These are phyloP conservation scores for Paspalum notatum DNA, from an alignment of 176 grass and related monocot genomes.

Conservation along the genomic window DNA sequence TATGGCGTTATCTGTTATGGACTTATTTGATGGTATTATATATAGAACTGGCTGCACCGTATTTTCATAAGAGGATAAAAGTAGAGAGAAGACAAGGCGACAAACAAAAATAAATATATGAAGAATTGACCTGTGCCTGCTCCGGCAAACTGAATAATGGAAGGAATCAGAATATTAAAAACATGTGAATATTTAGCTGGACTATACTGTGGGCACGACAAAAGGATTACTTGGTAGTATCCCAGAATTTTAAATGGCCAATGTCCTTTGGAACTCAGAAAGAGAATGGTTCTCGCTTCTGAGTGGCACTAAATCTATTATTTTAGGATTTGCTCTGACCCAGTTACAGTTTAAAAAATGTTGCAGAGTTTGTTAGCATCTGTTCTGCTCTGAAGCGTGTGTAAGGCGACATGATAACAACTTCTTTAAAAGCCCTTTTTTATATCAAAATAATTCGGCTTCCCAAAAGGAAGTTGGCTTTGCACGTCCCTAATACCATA, in stretches of 20 bases:
- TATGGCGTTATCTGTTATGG: conserved; percentile 10
- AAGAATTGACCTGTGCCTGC: conserved; percentile 18
- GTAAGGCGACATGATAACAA: conserved; percentile 33
- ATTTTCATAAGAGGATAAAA: conserved; percentile 28
- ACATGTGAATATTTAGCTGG: conserved; percentile 16
- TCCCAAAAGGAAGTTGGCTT: conserved; percentile 16
- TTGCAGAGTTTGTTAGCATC: background rate
- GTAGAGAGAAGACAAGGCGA: background rate
- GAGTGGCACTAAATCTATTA: conserved; percentile 5
- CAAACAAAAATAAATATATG: background rate
- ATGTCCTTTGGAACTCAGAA: conserved; percentile 20
- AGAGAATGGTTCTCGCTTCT: background rate
- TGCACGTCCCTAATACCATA: conserved; percentile 18
- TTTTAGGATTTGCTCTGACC: conserved; percentile 30
- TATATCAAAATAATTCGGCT: background rate
- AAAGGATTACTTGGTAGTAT: background rate
- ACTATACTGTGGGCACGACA: background rate
- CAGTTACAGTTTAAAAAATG: conserved; percentile 18
- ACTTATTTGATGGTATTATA: conserved; percentile 6
- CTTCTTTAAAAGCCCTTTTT: background rate
- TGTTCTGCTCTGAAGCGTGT: conserved; percentile 11
- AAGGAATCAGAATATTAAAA: conserved; percentile 1
- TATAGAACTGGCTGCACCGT: background rate
- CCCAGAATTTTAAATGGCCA: background rate
- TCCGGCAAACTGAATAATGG: conserved; percentile 9